Conservation (phyloP, 129 eudicot genomes). For the Flaveria sonorensis region DNA sequence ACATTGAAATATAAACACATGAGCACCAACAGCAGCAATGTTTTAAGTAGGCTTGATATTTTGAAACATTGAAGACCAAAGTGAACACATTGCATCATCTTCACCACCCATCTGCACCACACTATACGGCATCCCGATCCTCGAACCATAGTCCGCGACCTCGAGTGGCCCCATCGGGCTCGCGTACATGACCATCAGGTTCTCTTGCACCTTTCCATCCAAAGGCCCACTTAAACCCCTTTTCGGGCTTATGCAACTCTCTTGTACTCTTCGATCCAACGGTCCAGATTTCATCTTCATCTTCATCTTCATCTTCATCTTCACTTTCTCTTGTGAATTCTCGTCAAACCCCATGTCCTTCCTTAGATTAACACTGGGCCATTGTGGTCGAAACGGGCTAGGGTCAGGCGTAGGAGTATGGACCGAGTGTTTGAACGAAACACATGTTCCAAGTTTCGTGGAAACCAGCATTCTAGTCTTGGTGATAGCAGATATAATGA, state of each 20-base stretch:
- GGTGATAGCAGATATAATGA: constrained; percentile 42
- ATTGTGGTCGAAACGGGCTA: constrained; percentile 47
- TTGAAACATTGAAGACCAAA: too few species aligned
- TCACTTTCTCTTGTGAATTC: constrained; percentile 22
- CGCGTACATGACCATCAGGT: constrained; percentile 29
- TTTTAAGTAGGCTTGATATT: too few species aligned
- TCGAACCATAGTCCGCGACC: constrained; percentile 42
- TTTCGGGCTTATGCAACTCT: constrained; percentile 27
- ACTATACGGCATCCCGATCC: constrained; percentile 27
- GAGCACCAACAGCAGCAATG: too few species aligned
- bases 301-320: not conserved
- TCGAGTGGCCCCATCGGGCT: constrained; percentile 46
- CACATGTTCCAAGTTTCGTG: constrained; percentile 44
- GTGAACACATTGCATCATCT: too few species aligned
- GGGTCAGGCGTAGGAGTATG: constrained; percentile 24
- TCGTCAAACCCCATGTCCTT: constrained; percentile 35
- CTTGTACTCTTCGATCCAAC: too few species aligned
- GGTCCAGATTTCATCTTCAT: too few species aligned
- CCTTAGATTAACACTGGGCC: constrained; percentile 50
- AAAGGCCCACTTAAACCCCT: constrained; percentile 53
- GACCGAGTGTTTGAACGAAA: constrained; percentile 31
- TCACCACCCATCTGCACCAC: constrained; percentile 21
- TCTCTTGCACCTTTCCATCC: constrained; percentile 50
- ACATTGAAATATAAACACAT: too few species aligned
- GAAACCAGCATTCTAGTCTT: constrained; percentile 46